Evolutionary conservation across 2,329 filamentous ascomycete species (phyloP), one percentile per base, ranked within the genome.

Genomic region (Colletotrichum tofieldiae): DNA sequence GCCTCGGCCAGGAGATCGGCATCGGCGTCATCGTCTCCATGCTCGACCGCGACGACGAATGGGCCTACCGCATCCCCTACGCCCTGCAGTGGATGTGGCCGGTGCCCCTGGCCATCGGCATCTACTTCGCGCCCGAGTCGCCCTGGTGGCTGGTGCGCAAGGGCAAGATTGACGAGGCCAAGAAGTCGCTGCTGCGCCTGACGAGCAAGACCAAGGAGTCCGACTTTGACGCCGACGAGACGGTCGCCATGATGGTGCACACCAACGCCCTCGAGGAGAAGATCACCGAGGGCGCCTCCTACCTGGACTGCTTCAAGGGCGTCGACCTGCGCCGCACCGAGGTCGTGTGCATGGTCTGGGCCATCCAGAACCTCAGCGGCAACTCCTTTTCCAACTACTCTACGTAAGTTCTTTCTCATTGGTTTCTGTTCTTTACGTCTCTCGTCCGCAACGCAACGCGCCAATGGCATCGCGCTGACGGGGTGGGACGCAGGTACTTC

Each of bases 211-310:
- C 90, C 74, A 85, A 86, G 65, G 91, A 94, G 72, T 92, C 90
- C 0, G 88, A 92, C 72, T 95, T 96, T 76, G 90, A 97, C 77
- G 89, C 93, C 14, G 93, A 97, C 74, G 94, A 96, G 82, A 96
- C 94, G 0, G 87, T 97, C 61, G 92, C 93, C 77, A 97, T 97
- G 94, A 97, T 98, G 93, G 90, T 94, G 1, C 94, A 97, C 79
- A 98, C 94, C 0, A 95, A 93, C 0, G 92, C 93, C 0, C 85
- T 97, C 14, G 95, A 97, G 80, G 88, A 93, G 78, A 88, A 89
- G 81, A 93, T 94, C 65, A 95, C 93, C 5, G 84, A 85, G 8
- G 94, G 94, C 39, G 90, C 93, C 7, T 91, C 87, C 65, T 97
- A 96, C 81, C 82, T 89, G 76, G 94, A 97, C 81, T 97, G 94